These are phyloP conservation scores for Chaetomiaceae sp. DNA, from an alignment of 2,329 filamentous ascomycete species.

Conservation along the genomic window DNA sequence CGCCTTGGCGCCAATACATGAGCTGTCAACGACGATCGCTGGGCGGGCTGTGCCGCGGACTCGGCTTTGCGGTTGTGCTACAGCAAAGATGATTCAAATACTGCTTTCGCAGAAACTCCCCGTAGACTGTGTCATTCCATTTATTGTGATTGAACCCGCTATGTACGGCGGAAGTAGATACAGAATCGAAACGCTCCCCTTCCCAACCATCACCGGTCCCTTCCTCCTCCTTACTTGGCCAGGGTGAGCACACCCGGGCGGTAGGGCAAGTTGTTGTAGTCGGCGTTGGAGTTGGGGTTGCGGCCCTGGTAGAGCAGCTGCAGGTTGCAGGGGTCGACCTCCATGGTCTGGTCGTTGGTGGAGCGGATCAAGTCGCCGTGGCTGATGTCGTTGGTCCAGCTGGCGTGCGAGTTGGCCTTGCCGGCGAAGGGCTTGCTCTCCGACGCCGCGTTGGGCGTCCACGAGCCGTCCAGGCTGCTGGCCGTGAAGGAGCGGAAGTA, in stretches of 20 bases:
- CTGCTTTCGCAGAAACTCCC: too few relatives aligned
- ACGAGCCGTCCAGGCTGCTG: slow-evolving; percentile 46
- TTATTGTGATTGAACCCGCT: too few relatives aligned
- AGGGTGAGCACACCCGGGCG: slow-evolving; percentile 50
- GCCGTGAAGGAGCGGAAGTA: slow-evolving; percentile 64
- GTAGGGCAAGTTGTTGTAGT: slow-evolving; percentile 49
- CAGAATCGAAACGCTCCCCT: too few relatives aligned
- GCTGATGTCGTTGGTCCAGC: slow-evolving; percentile 62
- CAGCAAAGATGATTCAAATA: too few relatives aligned
- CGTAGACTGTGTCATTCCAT: too few relatives aligned
- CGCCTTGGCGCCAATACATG: too few relatives aligned
- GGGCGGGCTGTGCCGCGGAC: too few relatives aligned
- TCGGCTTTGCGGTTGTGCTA: too few relatives aligned
- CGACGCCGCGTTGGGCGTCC: slow-evolving; percentile 50
- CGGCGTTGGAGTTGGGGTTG: slow-evolving; percentile 33
- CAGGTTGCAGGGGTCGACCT: slow-evolving; percentile 57
- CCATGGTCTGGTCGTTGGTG: slow-evolving; percentile 55
- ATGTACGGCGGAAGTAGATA: too few relatives aligned
- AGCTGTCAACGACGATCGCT: too few relatives aligned
- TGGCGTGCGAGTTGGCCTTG: slow-evolving; percentile 57
- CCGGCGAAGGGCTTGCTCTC: slow-evolving; percentile 59
- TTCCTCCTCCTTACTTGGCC: slow-evolving; percentile 18
- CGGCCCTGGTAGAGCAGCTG: slow-evolving; percentile 59
- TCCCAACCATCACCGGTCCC: too few relatives aligned
- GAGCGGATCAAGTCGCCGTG: slow-evolving; percentile 56